These are phyloP conservation scores for Aspergillus candidus DNA, from an alignment of 2,329 filamentous ascomycete genomes.

Conservation along the genomic window DNA sequence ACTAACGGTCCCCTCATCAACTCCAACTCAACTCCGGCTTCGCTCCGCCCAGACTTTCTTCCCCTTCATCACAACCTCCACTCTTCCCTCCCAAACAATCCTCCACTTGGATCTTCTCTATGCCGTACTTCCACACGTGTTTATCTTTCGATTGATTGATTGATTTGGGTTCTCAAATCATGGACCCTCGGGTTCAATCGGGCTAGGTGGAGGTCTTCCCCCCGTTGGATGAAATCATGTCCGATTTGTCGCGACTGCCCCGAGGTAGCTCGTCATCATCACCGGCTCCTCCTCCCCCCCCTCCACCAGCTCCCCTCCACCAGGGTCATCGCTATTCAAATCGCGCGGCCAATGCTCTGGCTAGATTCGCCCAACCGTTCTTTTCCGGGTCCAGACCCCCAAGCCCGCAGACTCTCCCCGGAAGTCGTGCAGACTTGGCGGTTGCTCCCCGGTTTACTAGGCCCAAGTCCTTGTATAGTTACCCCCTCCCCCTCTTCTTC, in stretches of 20 bases:
- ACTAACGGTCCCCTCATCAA: no score
- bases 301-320: slow-evolving; percentile 31
- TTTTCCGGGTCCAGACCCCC: slow-evolving; percentile 50
- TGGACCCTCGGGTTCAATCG: slow-evolving; percentile 16
- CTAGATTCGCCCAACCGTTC: slow-evolving; percentile 51
- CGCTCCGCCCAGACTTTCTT: no score
- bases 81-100: no score
- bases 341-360: slow-evolving; percentile 42
- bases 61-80: no score
- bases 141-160: no score
- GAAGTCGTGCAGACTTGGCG: slow-evolving; percentile 25
- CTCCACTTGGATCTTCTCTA: no score
- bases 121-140: no score
- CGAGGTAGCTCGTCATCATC: slow-evolving; percentile 22
- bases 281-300: slow-evolving; percentile 30
- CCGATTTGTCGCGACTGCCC: slow-evolving; percentile 22
- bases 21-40: no score
- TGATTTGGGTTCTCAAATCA: neutral
- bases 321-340: slow-evolving; percentile 37
- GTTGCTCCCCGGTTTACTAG: slow-evolving; percentile 28
- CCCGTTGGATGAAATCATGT: slow-evolving; percentile 19
- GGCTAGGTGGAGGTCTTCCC: slow-evolving; percentile 16
- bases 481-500: slow-evolving; percentile 15
- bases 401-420: slow-evolving; percentile 41
- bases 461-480: slow-evolving; percentile 36